Evolutionary conservation across 345 rosid genomes (phyloP), one percentile per base, ranked within the genome.

Genomic region (Capsella bursapastoris): DNA sequence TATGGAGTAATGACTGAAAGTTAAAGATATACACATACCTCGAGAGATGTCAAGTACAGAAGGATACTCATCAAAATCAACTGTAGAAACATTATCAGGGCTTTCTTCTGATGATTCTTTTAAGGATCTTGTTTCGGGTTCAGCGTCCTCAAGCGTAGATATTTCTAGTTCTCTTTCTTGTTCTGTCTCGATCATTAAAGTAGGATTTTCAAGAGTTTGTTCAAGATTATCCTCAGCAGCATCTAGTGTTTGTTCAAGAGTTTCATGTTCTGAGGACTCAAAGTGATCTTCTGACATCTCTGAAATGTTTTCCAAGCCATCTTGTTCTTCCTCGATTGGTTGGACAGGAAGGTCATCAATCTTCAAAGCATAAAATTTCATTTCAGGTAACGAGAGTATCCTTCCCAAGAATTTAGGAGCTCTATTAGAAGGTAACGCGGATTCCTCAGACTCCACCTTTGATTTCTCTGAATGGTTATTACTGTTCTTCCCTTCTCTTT

Each of bases 381-480:
- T 79, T 40, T 92, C 87, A 48, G 96, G 96, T 48, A 64, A 86
- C 5, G 96, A 92, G 55, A 76, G 73, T 64, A 89, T 80, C 73
- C 96, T 86, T 77, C 76, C 81, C 68, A 90, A 80, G 57, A 64
- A 22, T 57, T 81, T 88, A 22, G 74, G 52, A 43, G 68, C 53
- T 31, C 27, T 64, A 57, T 31, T 61, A 28, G 31, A 35, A 71
- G 75, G 68, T 53, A 57, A 64, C 27, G 2, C 68, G 3, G 71
- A 40, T 50, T 86, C 87, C 50, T 84, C 83, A 56, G 4, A 44
- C 79, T 64, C 78, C 8, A 57, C 25, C 44, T 78, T 74, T 35
- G 62, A 51, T n/a, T 38, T 75, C 25, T 82, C 88, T 8, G 76
- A 34, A 35, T 14, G 57, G 6, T 49, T 78, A n/a, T 49, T 78